Evolutionary conservation across 2,329 filamentous ascomycete genomes (phyloP).

Genomic region (Mycosphaerella sp.): DNA sequence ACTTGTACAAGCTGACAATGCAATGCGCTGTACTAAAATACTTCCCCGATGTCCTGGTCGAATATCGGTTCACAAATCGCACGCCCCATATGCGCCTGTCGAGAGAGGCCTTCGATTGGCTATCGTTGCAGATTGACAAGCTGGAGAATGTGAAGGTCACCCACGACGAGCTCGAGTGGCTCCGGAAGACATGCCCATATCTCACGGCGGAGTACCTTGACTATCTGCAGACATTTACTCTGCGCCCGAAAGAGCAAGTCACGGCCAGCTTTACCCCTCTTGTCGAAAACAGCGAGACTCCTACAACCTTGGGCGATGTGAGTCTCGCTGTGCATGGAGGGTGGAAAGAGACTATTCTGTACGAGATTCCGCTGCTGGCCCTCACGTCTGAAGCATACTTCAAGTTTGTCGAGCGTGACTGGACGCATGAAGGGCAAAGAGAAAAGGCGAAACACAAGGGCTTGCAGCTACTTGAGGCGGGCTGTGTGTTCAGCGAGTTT

Average conservation of each 20-base stretch:
- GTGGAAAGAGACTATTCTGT: slow-evolving; percentile 94
- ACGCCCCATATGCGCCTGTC: slow-evolving; percentile 90
- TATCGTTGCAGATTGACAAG: slow-evolving; percentile 74
- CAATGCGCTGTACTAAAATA: slow-evolving; percentile 94
- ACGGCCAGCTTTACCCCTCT: slow-evolving; percentile 56
- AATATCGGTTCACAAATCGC: slow-evolving; percentile 91
- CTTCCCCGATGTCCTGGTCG: slow-evolving; percentile 73
- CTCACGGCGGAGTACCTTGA: slow-evolving; percentile 69
- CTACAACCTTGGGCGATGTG: slow-evolving; percentile 57
- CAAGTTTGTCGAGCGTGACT: slow-evolving; percentile 89
- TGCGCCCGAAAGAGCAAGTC: slow-evolving; percentile 76
- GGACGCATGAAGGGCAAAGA: slow-evolving; percentile 81
- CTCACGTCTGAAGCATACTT: slow-evolving; percentile 95
- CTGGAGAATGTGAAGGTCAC: slow-evolving; percentile 76
- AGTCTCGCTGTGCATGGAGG: slow-evolving; percentile 69
- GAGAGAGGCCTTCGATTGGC: slow-evolving; percentile 75
- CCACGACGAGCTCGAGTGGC: slow-evolving; percentile 70
- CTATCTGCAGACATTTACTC: slow-evolving; percentile 73
- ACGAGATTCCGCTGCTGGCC: slow-evolving; percentile 91
- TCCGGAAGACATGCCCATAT: slow-evolving; percentile 73
- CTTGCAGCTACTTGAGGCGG: slow-evolving; percentile 65
- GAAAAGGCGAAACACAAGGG: slow-evolving; percentile 81
- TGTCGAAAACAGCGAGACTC: slow-evolving; percentile 52
- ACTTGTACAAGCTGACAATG: slow-evolving; percentile 97
- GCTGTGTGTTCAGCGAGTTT: slow-evolving; percentile 90